Evolutionary conservation across 2,329 filamentous ascomycete species (phyloP).

Genomic region (Cladorrhinum sp.): DNA sequence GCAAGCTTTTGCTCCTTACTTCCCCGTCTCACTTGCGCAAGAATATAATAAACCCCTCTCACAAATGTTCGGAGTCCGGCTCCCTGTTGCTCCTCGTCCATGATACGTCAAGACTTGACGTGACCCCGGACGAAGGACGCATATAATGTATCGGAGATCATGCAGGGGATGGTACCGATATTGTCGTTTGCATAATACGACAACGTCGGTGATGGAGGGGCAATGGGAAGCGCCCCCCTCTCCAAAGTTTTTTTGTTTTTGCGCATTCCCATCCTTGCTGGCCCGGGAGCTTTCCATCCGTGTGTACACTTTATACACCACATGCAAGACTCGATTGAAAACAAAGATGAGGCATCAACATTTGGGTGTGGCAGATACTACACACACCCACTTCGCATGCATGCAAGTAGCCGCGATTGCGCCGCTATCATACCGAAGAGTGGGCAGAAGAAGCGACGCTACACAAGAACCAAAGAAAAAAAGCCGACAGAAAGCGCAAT

Average conservation of each 20-base stretch:
- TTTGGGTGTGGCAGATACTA: not conserved
- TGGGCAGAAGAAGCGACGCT: not conserved
- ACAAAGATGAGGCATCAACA: not conserved
- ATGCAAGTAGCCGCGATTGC: slow-evolving; percentile 18
- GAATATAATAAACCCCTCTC: not conserved
- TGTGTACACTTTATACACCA: too few relatives aligned
- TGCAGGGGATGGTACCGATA: slow-evolving; percentile 20
- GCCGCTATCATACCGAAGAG: slow-evolving; percentile 13
- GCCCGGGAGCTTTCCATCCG: not conserved
- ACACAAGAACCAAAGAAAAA: slow-evolving; percentile 1
- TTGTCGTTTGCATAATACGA: too few relatives aligned
- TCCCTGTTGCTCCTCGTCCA: not conserved
- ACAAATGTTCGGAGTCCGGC: slow-evolving; percentile 11
- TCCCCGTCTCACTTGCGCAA: not conserved
- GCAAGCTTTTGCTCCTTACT: too few relatives aligned
- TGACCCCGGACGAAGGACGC: not conserved
- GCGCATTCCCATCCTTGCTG: not conserved
- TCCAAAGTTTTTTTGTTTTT: not conserved
- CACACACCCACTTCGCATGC: not conserved
- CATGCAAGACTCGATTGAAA: not conserved
- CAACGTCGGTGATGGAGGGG: slow-evolving; percentile 3
- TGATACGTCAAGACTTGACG: not conserved
- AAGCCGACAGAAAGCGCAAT: slow-evolving; percentile 31
- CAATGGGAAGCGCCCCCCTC: not conserved
- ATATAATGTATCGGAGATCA: slow-evolving; percentile 23